Evolutionary conservation across 2,329 filamentous ascomycete genomes (phyloP), one percentile per base, ranked within the genome.

Genomic region (Diaporthe ampelina): DNA sequence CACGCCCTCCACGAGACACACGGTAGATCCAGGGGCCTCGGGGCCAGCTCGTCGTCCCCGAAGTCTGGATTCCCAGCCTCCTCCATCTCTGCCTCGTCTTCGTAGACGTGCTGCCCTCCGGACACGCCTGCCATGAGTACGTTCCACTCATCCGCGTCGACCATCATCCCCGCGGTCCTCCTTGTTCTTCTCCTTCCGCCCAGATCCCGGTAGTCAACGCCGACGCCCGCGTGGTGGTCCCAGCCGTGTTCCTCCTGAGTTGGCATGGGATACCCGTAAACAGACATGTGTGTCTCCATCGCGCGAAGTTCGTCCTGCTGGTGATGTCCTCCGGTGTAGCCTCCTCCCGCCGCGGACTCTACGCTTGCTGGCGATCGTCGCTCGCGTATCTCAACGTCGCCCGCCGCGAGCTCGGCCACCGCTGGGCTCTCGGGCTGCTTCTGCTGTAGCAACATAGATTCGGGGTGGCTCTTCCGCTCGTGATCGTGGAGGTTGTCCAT

Each of bases 401-500:
- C 63, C 19, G 63, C 45, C 32, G 40, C 24, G 40, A 50, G 48
- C 63, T 68, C 63, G n/a, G 26, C 61, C 29, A n/a, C 13, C 35
- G 10, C 32, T 4, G 15, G 40, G 40, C 40, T 19, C 58, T n/a
- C 58, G 26, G 17, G 10, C 54, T 29, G 59, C 17, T n/a, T 6
- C 40, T 6, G 40, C 40, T 6, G 17, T 19, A 17, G 17, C 40
- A 43, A 19, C 40, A 4, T 13, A 7, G 40, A 19, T 13, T 13
- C 17, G 13, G 40, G 40, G 40, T 54, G 63, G 48, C n/a, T 21
- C n/a, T 54, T 68, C n/a, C 13, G 26, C 63, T 40, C 63, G 63
- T 68, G 63, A 32, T 40, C 63, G 32, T 54, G 63, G n/a, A 68
- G 63, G 63, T 68, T 68, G 63, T 68, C 63, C n/a, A 40, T 29